Conservation (phyloP, 371 early-diverging fungal genomes). For the Circinella minor region DNA sequence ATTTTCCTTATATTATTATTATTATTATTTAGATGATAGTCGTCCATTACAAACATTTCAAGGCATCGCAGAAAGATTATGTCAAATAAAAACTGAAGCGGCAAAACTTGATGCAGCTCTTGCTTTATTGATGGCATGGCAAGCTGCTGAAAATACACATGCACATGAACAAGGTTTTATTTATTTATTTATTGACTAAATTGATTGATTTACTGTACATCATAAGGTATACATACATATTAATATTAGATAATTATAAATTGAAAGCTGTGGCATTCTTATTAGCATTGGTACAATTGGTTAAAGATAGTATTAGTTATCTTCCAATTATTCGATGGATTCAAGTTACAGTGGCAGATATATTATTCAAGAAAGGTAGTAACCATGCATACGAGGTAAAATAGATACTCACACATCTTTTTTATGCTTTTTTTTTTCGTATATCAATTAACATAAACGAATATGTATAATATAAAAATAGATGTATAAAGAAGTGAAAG, state of each 20-base stretch:
- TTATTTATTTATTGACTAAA: neutral
- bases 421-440: no score
- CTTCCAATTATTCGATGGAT: slow-evolving; percentile 1
- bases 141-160: slow-evolving; percentile 1
- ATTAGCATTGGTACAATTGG: neutral
- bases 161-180: slow-evolving; percentile 1
- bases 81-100: neutral
- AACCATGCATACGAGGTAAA: slow-evolving; percentile 9
- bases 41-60: slow-evolving; percentile 2
- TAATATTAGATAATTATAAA: neutral
- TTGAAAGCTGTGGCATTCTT: neutral
- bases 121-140: slow-evolving; percentile 7
- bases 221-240: no score
- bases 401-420: no score
- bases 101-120: slow-evolving; percentile 15
- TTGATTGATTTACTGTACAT: neutral
- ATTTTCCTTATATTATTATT: neutral
- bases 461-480: no score
- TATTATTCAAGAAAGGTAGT: slow-evolving; percentile 6
- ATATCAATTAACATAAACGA: no score
- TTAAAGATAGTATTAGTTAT: neutral
- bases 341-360: slow-evolving; percentile 13
- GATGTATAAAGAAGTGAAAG: neutral
- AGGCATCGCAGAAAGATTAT: slow-evolving; percentile 3
- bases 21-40: neutral